phyloP scores from a whole-genome alignment of 2,329 filamentous ascomycete genomes.

The Bretziella fagacearum region DNA sequence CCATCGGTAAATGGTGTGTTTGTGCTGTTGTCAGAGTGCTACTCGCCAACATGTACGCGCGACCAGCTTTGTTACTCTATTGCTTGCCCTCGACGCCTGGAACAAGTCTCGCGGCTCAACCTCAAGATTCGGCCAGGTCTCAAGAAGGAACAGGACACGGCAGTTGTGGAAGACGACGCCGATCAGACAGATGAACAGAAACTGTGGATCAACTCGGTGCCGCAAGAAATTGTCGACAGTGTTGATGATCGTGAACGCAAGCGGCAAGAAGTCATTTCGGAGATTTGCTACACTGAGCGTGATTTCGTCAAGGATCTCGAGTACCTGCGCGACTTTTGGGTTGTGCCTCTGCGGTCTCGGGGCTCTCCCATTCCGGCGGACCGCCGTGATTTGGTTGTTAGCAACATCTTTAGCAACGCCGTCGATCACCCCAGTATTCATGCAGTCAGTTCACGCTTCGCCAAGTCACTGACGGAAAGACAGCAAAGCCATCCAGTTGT shows the following conservation, averaged over 20 bases:
- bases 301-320: conserved; percentile 99
- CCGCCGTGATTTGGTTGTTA: conserved; percentile 75
- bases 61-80: conserved; percentile 97
- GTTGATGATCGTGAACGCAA: conserved; percentile 89
- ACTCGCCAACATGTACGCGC: conserved; percentile 89
- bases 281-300: conserved; percentile 95
- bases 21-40: conserved; percentile 88
- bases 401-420: conserved; percentile 90
- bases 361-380: conserved; percentile 78
- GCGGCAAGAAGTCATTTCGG: conserved; percentile 92
- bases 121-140: conserved; percentile 82
- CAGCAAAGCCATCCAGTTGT: conserved; percentile 88
- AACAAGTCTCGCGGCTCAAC: conserved; percentile 89
- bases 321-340: conserved; percentile 97
- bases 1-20: conserved; percentile 80
- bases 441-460: conserved; percentile 74
- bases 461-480: conserved; percentile 69
- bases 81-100: conserved; percentile 78
- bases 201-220: conserved; percentile 97
- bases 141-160: conserved; percentile 42
- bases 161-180: conserved; percentile 57
- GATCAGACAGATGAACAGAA: conserved; percentile 91
- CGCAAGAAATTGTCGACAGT: conserved; percentile 82
- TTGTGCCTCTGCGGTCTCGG: conserved; percentile 69
- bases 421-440: conserved; percentile 71